Evolutionary conservation across 2,329 filamentous ascomycete genomes (phyloP), one percentile per base, ranked within the genome.

Genomic region (Geosmithia flava): DNA sequence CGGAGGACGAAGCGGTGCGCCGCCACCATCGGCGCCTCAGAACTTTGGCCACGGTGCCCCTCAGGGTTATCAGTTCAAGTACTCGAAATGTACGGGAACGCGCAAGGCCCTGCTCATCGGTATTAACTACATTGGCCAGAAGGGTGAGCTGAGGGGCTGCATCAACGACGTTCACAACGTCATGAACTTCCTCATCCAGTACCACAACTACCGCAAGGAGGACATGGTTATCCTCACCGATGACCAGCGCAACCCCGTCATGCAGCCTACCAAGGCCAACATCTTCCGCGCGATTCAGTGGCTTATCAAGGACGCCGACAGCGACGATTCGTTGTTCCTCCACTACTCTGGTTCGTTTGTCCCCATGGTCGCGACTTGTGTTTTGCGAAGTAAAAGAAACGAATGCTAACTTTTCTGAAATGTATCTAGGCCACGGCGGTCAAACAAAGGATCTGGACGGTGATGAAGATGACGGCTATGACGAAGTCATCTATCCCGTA

Each of bases 151-250:
- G 47, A 72, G 80, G 51, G 85, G 85, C 42, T 89, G 85, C 65
- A 87, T 89, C 73, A 89, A 89, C 65, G 85, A 89, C 61, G 82
- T 85, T 33, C 80, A 83, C 67, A 89, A 89, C 61, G 77, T 89
- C 64, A 86, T 82, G 30, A 67, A 68, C 48, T 89, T 87, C 63
- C 67, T 89, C 51, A 80, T 81, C 54, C 72, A 81, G 61, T 70
- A 72, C 51, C 83, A 85, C 58, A 72, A 76, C 46, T 89, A 88
- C 66, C 83, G 80, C 71, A 71, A 81, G 51, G 84, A 89, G 65
- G 84, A 89, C 57, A 89, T 88, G 83, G 83, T 89, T 42, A 78
- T 83, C 49, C 67, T 89, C 63, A 88, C 85, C 15, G 85, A 89
- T 55, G 84, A 89, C 63, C 80, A 85, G 64, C 70, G 73, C 54